Conservation (phyloP, 2,329 filamentous ascomycete species). For the Stemphylium beticola region DNA sequence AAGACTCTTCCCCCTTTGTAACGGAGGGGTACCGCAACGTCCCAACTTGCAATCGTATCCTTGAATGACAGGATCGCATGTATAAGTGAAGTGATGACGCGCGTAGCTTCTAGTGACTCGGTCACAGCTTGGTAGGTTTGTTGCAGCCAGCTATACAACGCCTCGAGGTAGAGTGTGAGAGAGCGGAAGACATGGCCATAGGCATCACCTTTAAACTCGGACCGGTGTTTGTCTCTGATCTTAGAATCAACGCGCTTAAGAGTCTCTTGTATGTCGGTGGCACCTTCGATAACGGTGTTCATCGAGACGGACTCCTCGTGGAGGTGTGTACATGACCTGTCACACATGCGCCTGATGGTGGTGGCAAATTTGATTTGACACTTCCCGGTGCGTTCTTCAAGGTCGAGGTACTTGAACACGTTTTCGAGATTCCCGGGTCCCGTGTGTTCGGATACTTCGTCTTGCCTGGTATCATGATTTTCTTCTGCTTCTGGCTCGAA, state of each 20-base stretch:
- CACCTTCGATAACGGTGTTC: slow-evolving; percentile 14
- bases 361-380: slow-evolving; percentile 26
- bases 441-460: slow-evolving; percentile 2
- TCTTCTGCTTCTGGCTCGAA: slow-evolving; percentile 1
- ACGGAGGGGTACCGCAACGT: slow-evolving; percentile 19
- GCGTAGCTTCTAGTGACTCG: slow-evolving; percentile 22
- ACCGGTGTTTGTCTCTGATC: slow-evolving; percentile 7
- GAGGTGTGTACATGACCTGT: slow-evolving; percentile 1
- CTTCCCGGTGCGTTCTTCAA: slow-evolving; percentile 18
- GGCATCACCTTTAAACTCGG: slow-evolving; percentile 35
- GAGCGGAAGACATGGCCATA: slow-evolving; percentile 35
- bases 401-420: slow-evolving; percentile 32
- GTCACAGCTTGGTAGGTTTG: slow-evolving; percentile 5
- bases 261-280: slow-evolving; percentile 7
- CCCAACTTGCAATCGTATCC: slow-evolving; percentile 30
- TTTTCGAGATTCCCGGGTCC: slow-evolving; percentile 11
- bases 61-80: slow-evolving; percentile 32
- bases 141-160: slow-evolving; percentile 24
- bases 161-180: slow-evolving; percentile 22
- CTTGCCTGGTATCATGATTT: slow-evolving; percentile 1
- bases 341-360: slow-evolving; percentile 21
- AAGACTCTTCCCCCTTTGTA: slow-evolving; percentile 29
- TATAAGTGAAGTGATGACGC: slow-evolving; percentile 23
- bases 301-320: slow-evolving; percentile 10
- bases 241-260: slow-evolving; percentile 10